A percentile compares a stretch with the other conserved stretches of the same genome.
Evolutionary conservation across 1,284 basidiomycete species (phyloP).

Genomic region (Pascua sp.): DNA sequence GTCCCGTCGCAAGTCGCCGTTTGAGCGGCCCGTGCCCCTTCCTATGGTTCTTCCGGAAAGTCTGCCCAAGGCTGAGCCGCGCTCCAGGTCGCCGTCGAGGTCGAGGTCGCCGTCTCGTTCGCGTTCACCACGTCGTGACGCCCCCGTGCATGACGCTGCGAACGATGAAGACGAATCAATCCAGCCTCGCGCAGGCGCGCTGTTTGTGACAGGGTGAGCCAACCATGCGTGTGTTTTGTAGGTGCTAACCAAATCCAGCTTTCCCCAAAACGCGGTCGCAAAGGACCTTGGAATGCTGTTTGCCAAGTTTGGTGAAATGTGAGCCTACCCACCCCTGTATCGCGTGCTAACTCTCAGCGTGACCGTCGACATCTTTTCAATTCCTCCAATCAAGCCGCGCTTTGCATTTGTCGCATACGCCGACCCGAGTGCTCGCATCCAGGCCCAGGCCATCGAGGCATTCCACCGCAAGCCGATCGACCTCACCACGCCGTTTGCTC

Average conservation of each 20-base stretch:
- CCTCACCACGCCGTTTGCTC: slow-evolving; percentile 31
- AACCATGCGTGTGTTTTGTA: too few species aligned
- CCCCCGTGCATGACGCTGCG: background rate
- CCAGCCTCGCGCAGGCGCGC: slow-evolving; percentile 25
- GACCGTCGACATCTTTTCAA: slow-evolving; percentile 48
- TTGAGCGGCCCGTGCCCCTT: slow-evolving; percentile 29
- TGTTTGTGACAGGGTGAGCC: slow-evolving; percentile 44
- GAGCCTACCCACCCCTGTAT: slow-evolving; percentile 6
- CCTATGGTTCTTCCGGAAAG: background rate
- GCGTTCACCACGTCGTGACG: too few species aligned
- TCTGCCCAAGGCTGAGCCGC: too few species aligned
- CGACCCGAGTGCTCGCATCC: slow-evolving; percentile 19
- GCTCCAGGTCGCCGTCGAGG: too few species aligned
- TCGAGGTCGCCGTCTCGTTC: too few species aligned
- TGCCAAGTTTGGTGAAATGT: slow-evolving; percentile 48
- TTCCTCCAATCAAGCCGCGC: slow-evolving; percentile 36
- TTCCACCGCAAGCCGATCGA: slow-evolving; percentile 35
- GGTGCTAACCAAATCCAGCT: slow-evolving; percentile 23
- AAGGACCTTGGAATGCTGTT: slow-evolving; percentile 48
- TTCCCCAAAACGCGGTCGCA: slow-evolving; percentile 39
- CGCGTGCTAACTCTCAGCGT: slow-evolving; percentile 26
- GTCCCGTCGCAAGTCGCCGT: slow-evolving; percentile 31
- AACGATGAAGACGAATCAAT: slow-evolving; percentile 19
- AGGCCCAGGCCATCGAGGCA: slow-evolving; percentile 27
- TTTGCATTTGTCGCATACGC: slow-evolving; percentile 45